Evolutionary conservation across 2,329 filamentous ascomycete species (phyloP), one percentile per base, ranked within the genome.

Genomic region (Corniculantispora saksenae): DNA sequence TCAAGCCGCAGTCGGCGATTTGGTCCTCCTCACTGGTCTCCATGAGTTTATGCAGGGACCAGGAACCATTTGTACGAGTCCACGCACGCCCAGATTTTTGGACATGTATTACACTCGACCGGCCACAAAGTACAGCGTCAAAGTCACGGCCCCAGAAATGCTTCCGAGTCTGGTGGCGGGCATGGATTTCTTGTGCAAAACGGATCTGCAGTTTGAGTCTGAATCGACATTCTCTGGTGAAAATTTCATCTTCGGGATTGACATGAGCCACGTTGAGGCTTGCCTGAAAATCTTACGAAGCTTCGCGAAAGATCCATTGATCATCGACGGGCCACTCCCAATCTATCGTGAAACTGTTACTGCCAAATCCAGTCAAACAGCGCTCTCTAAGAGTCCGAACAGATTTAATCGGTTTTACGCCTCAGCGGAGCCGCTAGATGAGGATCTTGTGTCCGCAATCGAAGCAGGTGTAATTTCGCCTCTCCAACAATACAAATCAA

Each of bases 361-460:
- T 73, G 86, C 70, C 75, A 89, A 88, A 78, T 98, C 95, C 63
- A 92, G 89, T 87, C 98, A 97, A 77, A 96, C 92, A 77, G 95
- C 95, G 73, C 87, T 99, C 76, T 98, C 95, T 82, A 99, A 99
- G 88, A 98, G 95, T 55, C 95, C 95, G 85, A 99, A 99, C 91
- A 99, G 99, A 93, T 95, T 98, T 91, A 99, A 99, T 89, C 94
- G 95, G 93, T 87, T 99, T 68, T 99, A 98, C 87, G 89, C 98
- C 84, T 88, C 87, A 81, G 95, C 95, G 70, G 84, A 93, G 83
- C 94, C 95, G 74, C 86, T 99, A 64, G 88, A 88, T 54, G 95
- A 98, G 87, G 95, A 98, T 74, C 90, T 98, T 67, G 86, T 91
- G 75, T 88, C 88, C 77, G 91, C 91, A 76, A 99, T 99, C 71